Evolutionary conservation across 2,329 filamentous ascomycete genomes (phyloP), one percentile per base, ranked within the genome.

Genomic region (Coleophoma eucalyptorum): DNA sequence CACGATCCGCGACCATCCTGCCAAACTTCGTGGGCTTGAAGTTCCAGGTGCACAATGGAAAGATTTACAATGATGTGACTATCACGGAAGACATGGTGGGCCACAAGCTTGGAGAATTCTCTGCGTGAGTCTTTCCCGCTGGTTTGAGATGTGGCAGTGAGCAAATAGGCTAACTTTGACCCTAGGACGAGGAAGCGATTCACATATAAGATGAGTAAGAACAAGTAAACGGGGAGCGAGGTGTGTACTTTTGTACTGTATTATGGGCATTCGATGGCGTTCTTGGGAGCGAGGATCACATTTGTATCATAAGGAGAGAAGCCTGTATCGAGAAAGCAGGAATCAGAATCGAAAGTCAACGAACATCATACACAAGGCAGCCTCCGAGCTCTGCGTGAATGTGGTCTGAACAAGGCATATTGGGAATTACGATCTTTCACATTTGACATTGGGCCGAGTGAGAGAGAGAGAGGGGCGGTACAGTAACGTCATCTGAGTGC

Each of bases 1-100:
- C 85, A 35, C 83, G 86, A 57, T 76, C 79, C 47, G 86, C 86
- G 38, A 89, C 86, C 1, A 89, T 90, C 56, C 74, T 89, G 32
- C 86, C 86, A 3, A 87, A 84, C 61, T 89, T 89, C 62, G 83
- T 90, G 19, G 85, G 85, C 2, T 65, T 88, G 55, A 77, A 79
- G 60, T 90, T 90, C 65, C 80, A 86, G 58, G 78, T 90, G 26
- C 83, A 90, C 66, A 88, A 89, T 66, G 86, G 86, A 38, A 89
- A 88, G 71, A 77, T 71, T 13, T 89, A 89, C 62, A 68, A 81
- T 46, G 85, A 89, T 63, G 75, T 90, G 33, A 74, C 75, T 50
- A 83, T 90, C 54, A 89, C 86, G 2, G 86, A 89, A 66, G 83
- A 89, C 63, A 90, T 90, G 86, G 86, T 90, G 11, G 86, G 86